Conservation (phyloP, 495 filamentous ascomycete genomes). For the Pyronema omphalodes region DNA sequence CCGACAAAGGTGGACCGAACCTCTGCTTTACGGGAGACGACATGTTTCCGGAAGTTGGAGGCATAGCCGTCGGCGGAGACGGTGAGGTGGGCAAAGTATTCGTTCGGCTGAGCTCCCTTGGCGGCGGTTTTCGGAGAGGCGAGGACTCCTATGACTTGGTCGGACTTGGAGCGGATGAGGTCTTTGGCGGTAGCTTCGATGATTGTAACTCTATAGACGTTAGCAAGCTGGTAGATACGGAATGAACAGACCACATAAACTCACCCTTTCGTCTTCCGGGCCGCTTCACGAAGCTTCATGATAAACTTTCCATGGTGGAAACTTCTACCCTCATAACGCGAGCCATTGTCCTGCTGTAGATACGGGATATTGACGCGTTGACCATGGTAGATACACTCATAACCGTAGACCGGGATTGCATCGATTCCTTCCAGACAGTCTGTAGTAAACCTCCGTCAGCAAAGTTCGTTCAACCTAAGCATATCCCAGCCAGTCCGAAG, state of each 20-base stretch:
- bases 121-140: slow-evolving; percentile 14
- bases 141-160: slow-evolving; percentile 26
- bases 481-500: no score
- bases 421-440: slow-evolving; percentile 84
- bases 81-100: slow-evolving; percentile 73
- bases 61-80: slow-evolving; percentile 86
- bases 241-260: slow-evolving; percentile 19
- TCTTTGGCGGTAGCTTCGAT: slow-evolving; percentile 33
- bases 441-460: not conserved
- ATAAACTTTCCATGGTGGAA: slow-evolving; percentile 83
- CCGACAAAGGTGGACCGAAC: slow-evolving; percentile 74
- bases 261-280: slow-evolving; percentile 22
- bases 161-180: slow-evolving; percentile 28
- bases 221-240: slow-evolving; percentile 6
- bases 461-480: no score
- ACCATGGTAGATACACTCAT: slow-evolving; percentile 70
- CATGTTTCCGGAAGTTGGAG: slow-evolving; percentile 75
- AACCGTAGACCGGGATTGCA: slow-evolving; percentile 60
- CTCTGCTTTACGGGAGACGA: slow-evolving; percentile 48
- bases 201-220: slow-evolving; percentile 29
- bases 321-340: slow-evolving; percentile 42
- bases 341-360: slow-evolving; percentile 23
- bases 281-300: slow-evolving; percentile 47
- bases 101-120: slow-evolving; percentile 3
- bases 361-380: slow-evolving; percentile 68